Base-by-base conservation (phyloP, 306 rosid genomes). In the Abrus pulchellus region DNA sequence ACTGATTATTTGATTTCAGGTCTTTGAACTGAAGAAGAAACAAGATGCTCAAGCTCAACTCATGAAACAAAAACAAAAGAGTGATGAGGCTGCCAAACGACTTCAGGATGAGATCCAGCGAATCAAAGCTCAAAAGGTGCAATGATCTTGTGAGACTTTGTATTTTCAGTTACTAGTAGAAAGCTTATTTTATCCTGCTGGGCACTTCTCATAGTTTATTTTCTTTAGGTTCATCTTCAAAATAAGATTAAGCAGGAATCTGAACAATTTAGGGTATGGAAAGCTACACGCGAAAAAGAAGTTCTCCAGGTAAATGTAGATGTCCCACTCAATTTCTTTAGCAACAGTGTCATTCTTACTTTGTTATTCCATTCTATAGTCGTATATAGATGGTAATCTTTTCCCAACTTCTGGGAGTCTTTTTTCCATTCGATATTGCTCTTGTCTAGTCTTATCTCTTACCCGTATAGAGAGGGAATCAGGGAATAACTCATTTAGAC, bases 191-290 rank as follows among this genome's bases (percentile, higher is more conserved):
- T 66, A 12, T 74, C 30, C 36, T 44, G 9, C 36, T 86, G 47
- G 6, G 38, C 27, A 4, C 70, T 53, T 40, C 55, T 66, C 32
- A 60, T 66, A 1, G 30, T 43, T 75, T 70, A 9, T 68, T 68
- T 3, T 60, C 66, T 54, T 10, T 50, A 93, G 99, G 99, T 93
- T 84, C 97, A 96, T 76, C 93, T 96, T 59, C 99, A 96, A 71
- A 90, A 96, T 54, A 96, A 93, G 87, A 93, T 96, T 83, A 96
- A 96, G 86, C 99, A 96, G 72, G 99, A 96, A 79, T 88, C 97
- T n/a, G 98, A 96, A 89, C 99, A 96, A 57, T 96, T 93, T 87
- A 90, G 99, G 83, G 68, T 77, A 78, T 96, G 99, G 99, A 96
- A 96, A 85, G 94, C 91, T 79, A 88, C 92, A 50, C 89, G 99